A percentile compares a stretch with the other conserved stretches of the same genome.
phyloP scores from a whole-genome alignment of 2,329 filamentous ascomycete genomes.

The Talaromyces verruculosus region DNA sequence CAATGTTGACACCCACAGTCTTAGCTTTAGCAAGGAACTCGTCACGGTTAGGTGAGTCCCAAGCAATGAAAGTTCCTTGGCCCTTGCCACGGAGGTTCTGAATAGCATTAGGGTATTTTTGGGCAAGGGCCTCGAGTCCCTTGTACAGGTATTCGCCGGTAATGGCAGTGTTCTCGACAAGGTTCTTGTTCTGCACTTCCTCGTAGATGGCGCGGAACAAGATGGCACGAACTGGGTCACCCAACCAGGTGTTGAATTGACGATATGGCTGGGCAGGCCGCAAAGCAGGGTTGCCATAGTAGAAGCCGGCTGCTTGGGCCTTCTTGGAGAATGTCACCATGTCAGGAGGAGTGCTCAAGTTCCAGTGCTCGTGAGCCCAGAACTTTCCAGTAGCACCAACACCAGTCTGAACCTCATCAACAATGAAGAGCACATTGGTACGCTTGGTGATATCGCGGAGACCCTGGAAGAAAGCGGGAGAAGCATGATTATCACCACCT shows the following conservation, averaged over 20 bases:
- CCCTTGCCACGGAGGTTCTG: conserved; percentile 82
- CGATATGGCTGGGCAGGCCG: conserved; percentile 90
- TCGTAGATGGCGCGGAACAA: conserved; percentile 83
- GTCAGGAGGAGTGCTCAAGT: conserved; percentile 74
- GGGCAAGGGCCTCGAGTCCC: conserved; percentile 65
- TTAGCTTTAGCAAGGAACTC: conserved; percentile 78
- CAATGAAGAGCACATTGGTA: conserved; percentile 74
- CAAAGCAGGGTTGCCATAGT: conserved; percentile 76
- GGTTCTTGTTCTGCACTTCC: conserved; percentile 72
- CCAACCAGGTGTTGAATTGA: conserved; percentile 98
- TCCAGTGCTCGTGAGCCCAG: conserved; percentile 97
- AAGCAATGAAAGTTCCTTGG: conserved; percentile 89
- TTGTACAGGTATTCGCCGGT: conserved; percentile 77
- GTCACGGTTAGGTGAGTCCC: conserved; percentile 78
- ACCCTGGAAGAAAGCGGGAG: conserved; percentile 79
- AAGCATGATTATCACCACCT: conserved; percentile 92
- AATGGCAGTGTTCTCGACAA: conserved; percentile 75
- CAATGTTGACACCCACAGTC: conserved; percentile 79
- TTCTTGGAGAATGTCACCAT: conserved; percentile 97
- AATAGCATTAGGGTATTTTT: conserved; percentile 74
- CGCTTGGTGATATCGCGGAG: conserved; percentile 73
- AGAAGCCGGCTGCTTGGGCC: conserved; percentile 90
- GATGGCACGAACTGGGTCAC: conserved; percentile 79
- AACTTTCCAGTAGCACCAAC: conserved; percentile 90
- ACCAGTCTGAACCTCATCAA: conserved; percentile 92